phyloP scores from a whole-genome alignment of 768 basidiomycete species.

The Rhodotorula toruloides region DNA sequence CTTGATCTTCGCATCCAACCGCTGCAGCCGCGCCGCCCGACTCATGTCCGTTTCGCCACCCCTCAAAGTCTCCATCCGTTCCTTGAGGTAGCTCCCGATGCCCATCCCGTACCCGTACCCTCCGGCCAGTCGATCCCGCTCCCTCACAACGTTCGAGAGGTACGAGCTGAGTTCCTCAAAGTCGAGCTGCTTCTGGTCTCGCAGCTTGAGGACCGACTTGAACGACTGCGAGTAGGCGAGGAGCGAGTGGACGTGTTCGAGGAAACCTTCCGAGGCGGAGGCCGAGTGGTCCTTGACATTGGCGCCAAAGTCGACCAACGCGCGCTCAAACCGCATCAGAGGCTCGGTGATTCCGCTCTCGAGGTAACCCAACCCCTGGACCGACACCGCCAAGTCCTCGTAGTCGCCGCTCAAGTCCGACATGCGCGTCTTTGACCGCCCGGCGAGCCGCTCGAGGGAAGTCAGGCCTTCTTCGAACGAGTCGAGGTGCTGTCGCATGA shows the following conservation, averaged over 20 bases:
- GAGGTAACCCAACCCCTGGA: constrained; percentile 94
- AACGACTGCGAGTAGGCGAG: constrained; percentile 91
- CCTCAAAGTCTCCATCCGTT: constrained; percentile 82
- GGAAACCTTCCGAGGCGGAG: constrained; percentile 50
- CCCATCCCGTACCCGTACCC: constrained; percentile 77
- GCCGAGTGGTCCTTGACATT: constrained; percentile 9
- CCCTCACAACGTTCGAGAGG: constrained; percentile 81
- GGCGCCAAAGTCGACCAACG: constrained; percentile 70
- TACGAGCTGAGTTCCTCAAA: constrained; percentile 96
- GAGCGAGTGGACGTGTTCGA: constrained; percentile 81
- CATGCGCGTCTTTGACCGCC: constrained; percentile 68
- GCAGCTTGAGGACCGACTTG: constrained; percentile 83
- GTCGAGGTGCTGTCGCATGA: constrained; percentile 86
- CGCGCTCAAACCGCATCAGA: constrained; percentile 92
- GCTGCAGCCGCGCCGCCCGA: constrained; percentile 86
- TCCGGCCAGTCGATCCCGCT: constrained; percentile 86
- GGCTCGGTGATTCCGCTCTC: constrained; percentile 98
- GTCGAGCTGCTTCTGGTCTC: constrained; percentile 98
- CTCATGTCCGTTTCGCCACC: constrained; percentile 90
- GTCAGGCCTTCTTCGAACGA: constrained; percentile 92
- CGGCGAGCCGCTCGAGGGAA: constrained; percentile 73
- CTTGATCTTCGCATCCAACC: constrained; percentile 88
- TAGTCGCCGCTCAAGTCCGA: constrained; percentile 95
- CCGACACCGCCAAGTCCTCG: constrained; percentile 90
- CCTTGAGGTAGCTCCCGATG: constrained; percentile 73